Base-by-base conservation (phyloP, 2,329 filamentous ascomycete genomes). In the Scedosporium apiospermum region DNA sequence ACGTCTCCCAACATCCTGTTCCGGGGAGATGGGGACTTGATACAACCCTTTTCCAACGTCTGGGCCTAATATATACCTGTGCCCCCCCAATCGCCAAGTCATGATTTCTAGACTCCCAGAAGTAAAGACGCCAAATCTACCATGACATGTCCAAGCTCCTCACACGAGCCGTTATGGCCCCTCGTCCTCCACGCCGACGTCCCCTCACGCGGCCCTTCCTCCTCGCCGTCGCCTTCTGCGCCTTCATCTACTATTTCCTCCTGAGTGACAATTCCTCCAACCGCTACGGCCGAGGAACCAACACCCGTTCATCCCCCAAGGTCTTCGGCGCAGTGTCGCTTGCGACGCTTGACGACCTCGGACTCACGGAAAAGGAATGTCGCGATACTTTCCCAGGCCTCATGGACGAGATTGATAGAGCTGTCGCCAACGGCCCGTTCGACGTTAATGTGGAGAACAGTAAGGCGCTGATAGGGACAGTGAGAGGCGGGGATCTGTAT, bases 391-490 rank as follows among this genome's bases (percentile, higher is more conserved):
- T 83, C 65, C 80, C 81, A 1, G 76, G 75, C 2, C 70, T 83
- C 18, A 78, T 74, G 0, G 72, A 73, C 46, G 76, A 82, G 62
- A 75, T 83, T 63, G 77, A 80, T 44, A 68, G 76, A 58, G 74
- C 72, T 6, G 76, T 80, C 1, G 71, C 75, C 23, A 68, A 76
- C 62, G 80, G 80, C 0, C 72, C 75, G 3, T 82, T 82, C 67
- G 67, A 67, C 3, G 77, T 72, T 6, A 73, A 75, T 61, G 77
- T 81, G 53, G 72, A 73, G 65, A 67, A 77, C 66, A 75, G 58
- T 55, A 58, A 62, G 23, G 23, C 51, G 3, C 14, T 38, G 44
- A 53, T 41, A 14, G 60, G n/a, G 3, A 53, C 44, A 3, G 6
- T 62, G 26, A 61, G 60, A 23, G 57, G 60, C 21, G 62, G 58